A percentile compares a stretch with the other conserved stretches of the same genome.
Conservation (phyloP, 805 yeast genomes). For the Suhomyces xylopsoci region DNA sequence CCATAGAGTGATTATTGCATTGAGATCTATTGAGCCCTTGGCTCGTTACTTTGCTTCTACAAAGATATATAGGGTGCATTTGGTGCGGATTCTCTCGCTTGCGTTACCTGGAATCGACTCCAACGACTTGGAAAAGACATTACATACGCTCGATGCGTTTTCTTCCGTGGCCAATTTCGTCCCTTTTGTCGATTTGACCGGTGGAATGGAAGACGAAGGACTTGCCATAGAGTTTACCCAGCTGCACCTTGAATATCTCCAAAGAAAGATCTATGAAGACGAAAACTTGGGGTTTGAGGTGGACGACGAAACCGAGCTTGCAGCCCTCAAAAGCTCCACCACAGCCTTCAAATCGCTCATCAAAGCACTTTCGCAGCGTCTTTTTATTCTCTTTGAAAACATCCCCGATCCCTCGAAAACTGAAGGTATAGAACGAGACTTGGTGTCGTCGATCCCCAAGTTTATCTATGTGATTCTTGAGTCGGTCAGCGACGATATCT, state of each 20-base stretch:
- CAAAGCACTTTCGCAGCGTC: constrained; percentile 51
- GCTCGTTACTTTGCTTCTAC: constrained; percentile 63
- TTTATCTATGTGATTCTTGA: constrained; percentile 42
- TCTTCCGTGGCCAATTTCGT: constrained; percentile 67
- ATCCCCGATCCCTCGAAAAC: constrained; percentile 58
- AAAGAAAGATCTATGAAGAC: constrained; percentile 35
- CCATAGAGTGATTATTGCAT: constrained; percentile 73
- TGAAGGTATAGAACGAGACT: constrained; percentile 49
- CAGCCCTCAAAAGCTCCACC: constrained; percentile 70
- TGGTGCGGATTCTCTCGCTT: constrained; percentile 68
- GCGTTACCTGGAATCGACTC: constrained; percentile 81
- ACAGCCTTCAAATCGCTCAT: constrained; percentile 63
- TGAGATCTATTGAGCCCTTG: constrained; percentile 62
- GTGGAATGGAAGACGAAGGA: constrained; percentile 37
- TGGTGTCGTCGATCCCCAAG: constrained; percentile 35
- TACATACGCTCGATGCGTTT: constrained; percentile 63
- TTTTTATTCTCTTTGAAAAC: constrained; percentile 65
- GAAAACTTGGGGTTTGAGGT: constrained; percentile 22
- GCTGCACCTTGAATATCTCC: constrained; percentile 58
- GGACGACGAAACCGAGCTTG: constrained; percentile 46
- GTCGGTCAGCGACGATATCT: constrained; percentile 57
- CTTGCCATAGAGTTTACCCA: constrained; percentile 56
- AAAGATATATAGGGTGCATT: constrained; percentile 70
- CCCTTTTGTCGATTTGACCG: constrained; percentile 64
- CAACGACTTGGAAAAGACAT: constrained; percentile 75